Conservation (phyloP, 1,284 basidiomycete genomes). For the Papiliotrema flavescens region DNA sequence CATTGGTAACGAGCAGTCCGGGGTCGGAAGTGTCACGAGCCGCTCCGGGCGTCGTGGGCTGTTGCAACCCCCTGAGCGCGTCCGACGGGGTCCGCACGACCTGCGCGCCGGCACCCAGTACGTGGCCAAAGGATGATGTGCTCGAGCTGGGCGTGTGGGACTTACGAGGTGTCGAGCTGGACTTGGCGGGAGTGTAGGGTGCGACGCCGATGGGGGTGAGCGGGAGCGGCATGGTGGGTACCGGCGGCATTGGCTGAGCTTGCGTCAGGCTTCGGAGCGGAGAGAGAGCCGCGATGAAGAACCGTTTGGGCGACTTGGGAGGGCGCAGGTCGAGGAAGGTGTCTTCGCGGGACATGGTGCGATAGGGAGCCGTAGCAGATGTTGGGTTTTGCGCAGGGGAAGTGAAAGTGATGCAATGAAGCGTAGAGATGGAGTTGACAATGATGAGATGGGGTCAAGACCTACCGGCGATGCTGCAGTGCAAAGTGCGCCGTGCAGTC, state of each 20-base stretch:
- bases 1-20: too few relatives aligned
- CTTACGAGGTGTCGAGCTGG: not conserved
- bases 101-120: slow-evolving; percentile 14
- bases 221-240: not conserved
- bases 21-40: too few relatives aligned
- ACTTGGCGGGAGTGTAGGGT: not conserved
- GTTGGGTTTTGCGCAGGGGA: too few relatives aligned
- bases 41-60: not conserved
- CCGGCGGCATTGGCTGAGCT: not conserved
- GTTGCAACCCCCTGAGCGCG: slow-evolving; percentile 18
- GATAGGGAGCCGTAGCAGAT: too few relatives aligned
- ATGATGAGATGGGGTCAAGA: too few relatives aligned
- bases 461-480: too few relatives aligned
- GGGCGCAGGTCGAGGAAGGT: slow-evolving; percentile 2
- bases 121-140: slow-evolving; percentile 4
- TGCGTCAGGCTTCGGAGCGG: not conserved
- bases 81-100: slow-evolving; percentile 32
- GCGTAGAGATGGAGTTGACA: too few relatives aligned
- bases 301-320: slow-evolving; percentile 11
- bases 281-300: slow-evolving; percentile 3
- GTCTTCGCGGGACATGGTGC: not conserved
- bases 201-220: not conserved
- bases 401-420: too few relatives aligned
- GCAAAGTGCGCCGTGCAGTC: too few relatives aligned
- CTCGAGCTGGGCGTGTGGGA: slow-evolving; percentile 2